These are phyloP conservation scores for Theobroma grandiflorum DNA, from an alignment of 441 rosid species.

Conservation along the genomic window DNA sequence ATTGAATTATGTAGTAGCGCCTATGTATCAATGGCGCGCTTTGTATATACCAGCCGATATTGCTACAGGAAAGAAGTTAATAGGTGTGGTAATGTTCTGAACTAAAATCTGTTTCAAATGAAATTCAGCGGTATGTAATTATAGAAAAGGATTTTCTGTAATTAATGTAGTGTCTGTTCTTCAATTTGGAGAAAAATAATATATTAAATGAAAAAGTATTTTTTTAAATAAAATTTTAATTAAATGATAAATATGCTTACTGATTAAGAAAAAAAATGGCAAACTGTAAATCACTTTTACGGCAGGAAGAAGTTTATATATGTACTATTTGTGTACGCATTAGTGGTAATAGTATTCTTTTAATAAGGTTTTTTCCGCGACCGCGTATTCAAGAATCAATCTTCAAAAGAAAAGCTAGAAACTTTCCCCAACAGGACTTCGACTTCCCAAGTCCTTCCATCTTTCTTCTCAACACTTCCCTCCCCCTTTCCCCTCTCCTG, in stretches of 20 bases:
- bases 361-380: too few relatives aligned
- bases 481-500: background rate
- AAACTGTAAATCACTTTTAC: too few relatives aligned
- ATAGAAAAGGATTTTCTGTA: background rate
- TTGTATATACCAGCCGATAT: background rate
- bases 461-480: background rate
- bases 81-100: background rate
- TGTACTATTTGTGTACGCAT: too few relatives aligned
- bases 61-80: background rate
- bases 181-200: too few relatives aligned
- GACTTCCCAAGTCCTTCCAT: background rate
- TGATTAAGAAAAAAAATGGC: too few relatives aligned
- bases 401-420: too few relatives aligned
- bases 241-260: too few relatives aligned
- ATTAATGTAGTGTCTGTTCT: background rate
- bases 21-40: conserved; percentile 1
- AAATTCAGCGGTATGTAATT: background rate
- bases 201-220: too few relatives aligned
- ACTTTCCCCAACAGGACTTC: background rate
- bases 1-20: conserved; percentile 5
- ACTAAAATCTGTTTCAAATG: background rate
- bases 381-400: too few relatives aligned
- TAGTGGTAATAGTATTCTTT: too few relatives aligned
- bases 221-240: too few relatives aligned
- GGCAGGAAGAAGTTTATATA: too few relatives aligned